These are phyloP conservation scores for Metschnikowia henanensis DNA, from an alignment of 805 yeast genomes.

Conservation along the genomic window DNA sequence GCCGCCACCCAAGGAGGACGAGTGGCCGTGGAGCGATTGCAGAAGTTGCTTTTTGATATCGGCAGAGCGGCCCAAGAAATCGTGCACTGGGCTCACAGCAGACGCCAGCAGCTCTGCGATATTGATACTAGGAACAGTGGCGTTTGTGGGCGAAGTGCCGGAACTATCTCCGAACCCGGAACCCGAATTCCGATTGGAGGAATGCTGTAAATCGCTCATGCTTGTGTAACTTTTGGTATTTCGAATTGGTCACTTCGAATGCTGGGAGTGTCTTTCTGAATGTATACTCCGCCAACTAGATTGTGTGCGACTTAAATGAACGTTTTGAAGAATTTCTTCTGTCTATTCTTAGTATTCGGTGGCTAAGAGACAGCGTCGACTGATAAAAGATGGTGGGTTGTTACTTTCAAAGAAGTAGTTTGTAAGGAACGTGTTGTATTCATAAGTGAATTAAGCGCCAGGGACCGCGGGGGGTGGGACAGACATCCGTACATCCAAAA, in stretches of 20 bases:
- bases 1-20: constrained; percentile 16
- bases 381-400: no score
- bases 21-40: constrained; percentile 31
- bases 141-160: constrained; percentile 3
- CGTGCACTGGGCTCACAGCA: constrained; percentile 22
- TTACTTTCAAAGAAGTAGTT: no score
- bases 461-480: no score
- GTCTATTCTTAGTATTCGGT: no score
- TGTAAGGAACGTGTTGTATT: no score
- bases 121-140: constrained; percentile 30
- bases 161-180: neutral
- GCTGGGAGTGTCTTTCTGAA: no score
- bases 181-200: neutral
- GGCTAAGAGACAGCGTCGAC: no score
- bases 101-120: constrained; percentile 20
- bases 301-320: no score
- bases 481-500: no score
- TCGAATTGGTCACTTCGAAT: neutral
- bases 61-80: constrained; percentile 28
- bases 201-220: constrained; percentile 1
- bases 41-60: constrained; percentile 44
- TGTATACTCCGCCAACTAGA: no score
- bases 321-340: no score
- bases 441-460: no score
- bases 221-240: neutral